Conservation (phyloP, 169 alveolate species). For the Hepatocystis sp. region DNA sequence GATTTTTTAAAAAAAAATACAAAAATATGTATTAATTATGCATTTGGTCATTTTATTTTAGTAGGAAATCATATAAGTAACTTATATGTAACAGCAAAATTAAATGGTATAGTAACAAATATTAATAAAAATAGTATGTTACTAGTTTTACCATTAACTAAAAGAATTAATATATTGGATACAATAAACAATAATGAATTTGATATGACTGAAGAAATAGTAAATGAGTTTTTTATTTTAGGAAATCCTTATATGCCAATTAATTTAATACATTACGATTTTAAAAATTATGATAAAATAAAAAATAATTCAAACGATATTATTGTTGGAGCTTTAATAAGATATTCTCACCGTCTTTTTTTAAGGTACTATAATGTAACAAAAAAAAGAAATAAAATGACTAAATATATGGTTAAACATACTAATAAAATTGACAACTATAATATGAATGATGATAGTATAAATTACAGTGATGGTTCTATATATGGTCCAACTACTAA, state of each 20-base stretch:
- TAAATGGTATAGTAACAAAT: slow-evolving; percentile 66
- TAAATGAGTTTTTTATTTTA: slow-evolving; percentile 61
- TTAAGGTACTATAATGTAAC: too few species aligned
- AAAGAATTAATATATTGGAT: slow-evolving; percentile 61
- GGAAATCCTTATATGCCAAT: slow-evolving; percentile 75
- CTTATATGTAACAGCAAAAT: slow-evolving; percentile 42
- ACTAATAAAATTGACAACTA: too few species aligned
- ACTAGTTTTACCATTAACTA: slow-evolving; percentile 40
- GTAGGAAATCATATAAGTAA: slow-evolving; percentile 31
- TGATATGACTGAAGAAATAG: slow-evolving; percentile 71
- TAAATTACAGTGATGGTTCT: too few species aligned
- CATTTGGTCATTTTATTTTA: slow-evolving; percentile 74
- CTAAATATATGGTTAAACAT: too few species aligned
- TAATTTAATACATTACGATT: slow-evolving; percentile 36
- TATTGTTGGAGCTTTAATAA: slow-evolving; percentile 62
- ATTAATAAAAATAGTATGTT: slow-evolving; percentile 32
- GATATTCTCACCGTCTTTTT: too few species aligned
- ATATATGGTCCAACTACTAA: too few species aligned
- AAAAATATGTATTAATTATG: slow-evolving; percentile 72
- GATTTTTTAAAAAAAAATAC: slow-evolving; percentile 56
- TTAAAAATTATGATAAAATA: slow-evolving; percentile 32
- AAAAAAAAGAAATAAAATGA: too few species aligned
- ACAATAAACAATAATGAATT: slow-evolving; percentile 45
- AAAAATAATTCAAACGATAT: slow-evolving; percentile 40
- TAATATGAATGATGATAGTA: too few species aligned